Evolutionary conservation across 2,329 filamentous ascomycete genomes (phyloP), one percentile per base, ranked within the genome.

Genomic region (Fusarium protoensiforme): DNA sequence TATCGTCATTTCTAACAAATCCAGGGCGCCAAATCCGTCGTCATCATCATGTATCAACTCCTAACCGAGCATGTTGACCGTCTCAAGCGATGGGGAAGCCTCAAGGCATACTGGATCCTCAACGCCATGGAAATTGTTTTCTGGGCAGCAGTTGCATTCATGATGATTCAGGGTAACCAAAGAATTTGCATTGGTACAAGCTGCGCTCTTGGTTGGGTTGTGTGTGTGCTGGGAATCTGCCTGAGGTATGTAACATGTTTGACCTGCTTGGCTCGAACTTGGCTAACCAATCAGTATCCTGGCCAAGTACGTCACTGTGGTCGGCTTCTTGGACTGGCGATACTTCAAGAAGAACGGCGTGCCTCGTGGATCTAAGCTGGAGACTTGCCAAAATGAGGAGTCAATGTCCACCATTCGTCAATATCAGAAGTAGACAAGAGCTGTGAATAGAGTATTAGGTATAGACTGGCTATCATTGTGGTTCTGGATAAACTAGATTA

Each of bases 101-200:
- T 82, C 7, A 86, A 85, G 74, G 83, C 83, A 7, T 80, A 84
- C 71, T 71, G 78, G 6, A 82, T 85, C 38, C 77, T 86, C 64
- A 84, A 83, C 74, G 77, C 69, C 53, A 73, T 85, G 18, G 84
- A 86, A 69, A 70, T 83, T 16, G 77, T 85, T 16, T 85, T 85
- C 71, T 86, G 84, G 84, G 67, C 48, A 13, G 64, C 69, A 0
- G 67, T 72, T 22, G 60, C 64, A 7, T 72, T 70, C 29, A 51
- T 72, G 39, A 53, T 58, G 5, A 16, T 72, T 8, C 48, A 57
- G 20, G 36, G 63, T 16, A 72, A 70, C 58, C 36, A 38, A 7
- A 57, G 61, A 29, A 41, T 35, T 6, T 72, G 69, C 46, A 59
- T 56, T 11, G 69, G 64, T 0, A 61, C 53, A 22, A 62, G 64